A percentile compares a stretch with the other conserved stretches of the same genome.
These are phyloP conservation scores for Lepidium africanum DNA, from an alignment of 345 rosid genomes.

Conservation along the genomic window DNA sequence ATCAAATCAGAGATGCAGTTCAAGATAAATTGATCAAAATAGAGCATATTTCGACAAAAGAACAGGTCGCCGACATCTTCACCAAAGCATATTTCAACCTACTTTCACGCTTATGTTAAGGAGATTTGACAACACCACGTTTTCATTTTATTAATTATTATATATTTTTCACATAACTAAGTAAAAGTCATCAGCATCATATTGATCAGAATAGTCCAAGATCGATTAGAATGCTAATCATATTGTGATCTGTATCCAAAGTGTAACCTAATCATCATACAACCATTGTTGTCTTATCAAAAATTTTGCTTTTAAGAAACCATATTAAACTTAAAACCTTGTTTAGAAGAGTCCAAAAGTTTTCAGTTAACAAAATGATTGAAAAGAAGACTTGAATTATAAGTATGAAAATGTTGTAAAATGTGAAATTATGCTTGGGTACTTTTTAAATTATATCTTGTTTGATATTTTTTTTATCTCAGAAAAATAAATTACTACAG, in stretches of 20 bases:
- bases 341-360: no score
- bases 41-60: no score
- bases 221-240: not conserved
- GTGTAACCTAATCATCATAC: not conserved
- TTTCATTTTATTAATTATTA: not conserved
- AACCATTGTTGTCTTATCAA: not conserved
- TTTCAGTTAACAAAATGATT: no score
- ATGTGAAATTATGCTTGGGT: no score
- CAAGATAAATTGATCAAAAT: no score
- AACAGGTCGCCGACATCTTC: not conserved
- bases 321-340: no score
- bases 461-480: no score
- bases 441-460: no score
- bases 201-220: not conserved
- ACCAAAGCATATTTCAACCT: not conserved
- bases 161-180: not conserved
- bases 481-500: no score
- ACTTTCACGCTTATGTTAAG: conserved; percentile 23
- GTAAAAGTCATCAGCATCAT: not conserved
- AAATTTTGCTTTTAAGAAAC: not conserved
- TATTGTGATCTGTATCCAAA: not conserved
- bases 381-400: no score
- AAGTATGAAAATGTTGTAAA: no score
- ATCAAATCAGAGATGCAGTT: no score
- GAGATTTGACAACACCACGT: conserved; percentile 31